Percentiles rank a stretch among this genome's conserved stretches.
Conservation (phyloP, 306 rosid genomes). For the Malus sieversii region DNA sequence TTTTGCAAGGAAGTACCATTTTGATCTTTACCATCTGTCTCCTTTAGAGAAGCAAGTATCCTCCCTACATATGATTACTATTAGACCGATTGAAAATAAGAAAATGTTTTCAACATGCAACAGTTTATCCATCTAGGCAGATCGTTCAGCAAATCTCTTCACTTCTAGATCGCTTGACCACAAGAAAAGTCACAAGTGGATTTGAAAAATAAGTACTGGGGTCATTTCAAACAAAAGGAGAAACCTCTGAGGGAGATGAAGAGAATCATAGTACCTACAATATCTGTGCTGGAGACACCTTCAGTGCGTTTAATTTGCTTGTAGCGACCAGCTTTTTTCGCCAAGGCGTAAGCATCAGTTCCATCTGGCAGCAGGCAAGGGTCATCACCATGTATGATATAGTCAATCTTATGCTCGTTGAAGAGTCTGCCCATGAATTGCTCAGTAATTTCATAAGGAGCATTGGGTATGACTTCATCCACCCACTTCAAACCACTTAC, state of each 20-base stretch:
- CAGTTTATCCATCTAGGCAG: not conserved
- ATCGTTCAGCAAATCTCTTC: not conserved
- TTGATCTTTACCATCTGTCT: constrained; percentile 25
- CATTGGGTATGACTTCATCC: constrained; percentile 90
- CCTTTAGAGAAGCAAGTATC: constrained; percentile 58
- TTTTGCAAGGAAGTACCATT: constrained; percentile 32
- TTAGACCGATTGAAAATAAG: not conserved
- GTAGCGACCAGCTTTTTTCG: constrained; percentile 94
- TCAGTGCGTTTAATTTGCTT: constrained; percentile 98
- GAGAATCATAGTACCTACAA: constrained; percentile 75
- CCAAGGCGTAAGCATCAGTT: constrained; percentile 96
- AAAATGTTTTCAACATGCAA: not conserved
- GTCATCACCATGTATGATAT: constrained; percentile 97
- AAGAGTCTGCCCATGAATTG: constrained; percentile 87
- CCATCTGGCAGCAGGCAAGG: constrained; percentile 99
- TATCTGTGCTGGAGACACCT: constrained; percentile 98
- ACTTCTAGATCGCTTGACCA: not conserved
- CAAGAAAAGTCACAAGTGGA: not conserved
- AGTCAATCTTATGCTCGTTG: constrained; percentile 88
- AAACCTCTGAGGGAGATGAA: constrained; percentile 12
- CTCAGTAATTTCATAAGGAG: constrained; percentile 94
- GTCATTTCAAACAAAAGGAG: not conserved
- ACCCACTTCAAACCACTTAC: constrained; percentile 99
- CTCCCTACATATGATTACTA: constrained; percentile 47
- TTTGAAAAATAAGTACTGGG: not conserved